Percentiles rank a stretch among this genome's conserved stretches.
Evolutionary conservation across 345 rosid species (phyloP).

Genomic region (Balakata baccata): DNA sequence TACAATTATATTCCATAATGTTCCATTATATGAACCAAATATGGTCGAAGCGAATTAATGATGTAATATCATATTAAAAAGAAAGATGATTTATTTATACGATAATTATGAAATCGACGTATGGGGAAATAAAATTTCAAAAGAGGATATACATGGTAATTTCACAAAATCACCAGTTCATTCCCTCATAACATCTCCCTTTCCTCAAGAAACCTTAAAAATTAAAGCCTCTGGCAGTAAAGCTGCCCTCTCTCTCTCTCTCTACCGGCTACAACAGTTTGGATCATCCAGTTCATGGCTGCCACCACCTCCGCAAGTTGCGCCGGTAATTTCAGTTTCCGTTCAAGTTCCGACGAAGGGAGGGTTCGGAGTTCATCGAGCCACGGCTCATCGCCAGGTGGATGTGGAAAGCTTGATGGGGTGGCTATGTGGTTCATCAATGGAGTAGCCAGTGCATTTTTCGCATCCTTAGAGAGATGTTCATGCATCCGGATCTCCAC

Average conservation of each 20-base stretch:
- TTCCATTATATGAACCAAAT: too few species aligned
- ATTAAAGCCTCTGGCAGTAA: neutral
- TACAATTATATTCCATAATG: too few species aligned
- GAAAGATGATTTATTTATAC: too few species aligned
- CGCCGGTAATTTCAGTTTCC: slow-evolving; percentile 33
- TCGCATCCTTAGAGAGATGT: slow-evolving; percentile 56
- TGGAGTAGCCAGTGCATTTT: slow-evolving; percentile 52
- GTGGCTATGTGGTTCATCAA: slow-evolving; percentile 63
- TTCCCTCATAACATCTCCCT: neutral
- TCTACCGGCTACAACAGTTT: neutral
- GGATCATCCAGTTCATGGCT: slow-evolving; percentile 32
- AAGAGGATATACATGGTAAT: neutral
- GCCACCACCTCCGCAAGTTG: slow-evolving; percentile 36
- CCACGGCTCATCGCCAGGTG: slow-evolving; percentile 36
- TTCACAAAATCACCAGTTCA: neutral
- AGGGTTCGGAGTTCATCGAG: slow-evolving; percentile 27
- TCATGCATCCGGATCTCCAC: slow-evolving; percentile 64
- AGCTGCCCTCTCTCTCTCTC: slow-evolving; percentile 1
- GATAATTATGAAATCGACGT: too few species aligned
- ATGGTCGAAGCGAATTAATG: too few species aligned
- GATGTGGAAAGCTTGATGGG: slow-evolving; percentile 53
- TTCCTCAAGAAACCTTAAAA: too few species aligned
- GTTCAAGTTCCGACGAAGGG: slow-evolving; percentile 29
- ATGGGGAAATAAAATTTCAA: too few species aligned
- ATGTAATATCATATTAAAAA: too few species aligned